Evolutionary conservation across 2,329 filamentous ascomycete species (phyloP).

Genomic region (Alternaria sp.): DNA sequence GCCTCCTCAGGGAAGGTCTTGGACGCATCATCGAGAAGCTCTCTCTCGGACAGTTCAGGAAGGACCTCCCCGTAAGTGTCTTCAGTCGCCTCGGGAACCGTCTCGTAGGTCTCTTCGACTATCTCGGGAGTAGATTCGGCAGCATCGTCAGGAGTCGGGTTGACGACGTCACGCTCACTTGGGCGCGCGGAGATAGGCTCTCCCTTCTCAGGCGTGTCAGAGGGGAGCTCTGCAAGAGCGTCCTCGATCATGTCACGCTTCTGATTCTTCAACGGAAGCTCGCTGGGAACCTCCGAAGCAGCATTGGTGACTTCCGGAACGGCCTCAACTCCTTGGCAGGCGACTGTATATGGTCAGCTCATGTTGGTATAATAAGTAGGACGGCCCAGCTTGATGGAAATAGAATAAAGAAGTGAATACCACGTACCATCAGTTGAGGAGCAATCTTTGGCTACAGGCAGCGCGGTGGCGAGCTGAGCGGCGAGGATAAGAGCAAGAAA

Average conservation of each 20-base stretch:
- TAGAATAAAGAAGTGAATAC: not conserved
- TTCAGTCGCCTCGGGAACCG: not conserved
- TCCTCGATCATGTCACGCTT: not conserved
- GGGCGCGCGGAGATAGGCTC: not conserved
- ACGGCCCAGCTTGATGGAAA: no score
- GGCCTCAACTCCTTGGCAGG: not conserved
- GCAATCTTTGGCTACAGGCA: slow-evolving; percentile 3
- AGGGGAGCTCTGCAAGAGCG: not conserved
- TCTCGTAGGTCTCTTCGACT: not conserved
- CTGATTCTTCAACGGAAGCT: not conserved
- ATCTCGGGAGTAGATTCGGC: not conserved
- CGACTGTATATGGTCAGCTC: not conserved
- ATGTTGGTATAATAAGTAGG: not conserved
- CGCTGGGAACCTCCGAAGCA: not conserved
- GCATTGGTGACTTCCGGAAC: no score
- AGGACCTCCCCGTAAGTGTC: not conserved
- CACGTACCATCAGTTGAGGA: not conserved
- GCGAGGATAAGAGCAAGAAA: slow-evolving; percentile 1
- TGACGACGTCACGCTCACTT: not conserved
- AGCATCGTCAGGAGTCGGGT: not conserved
- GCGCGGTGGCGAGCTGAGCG: slow-evolving; percentile 2
- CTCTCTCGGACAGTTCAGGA: not conserved
- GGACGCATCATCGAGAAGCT: not conserved
- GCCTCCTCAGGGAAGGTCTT: not conserved
- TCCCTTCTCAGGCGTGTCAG: not conserved